These are phyloP conservation scores for Acacia acuminata DNA, from an alignment of 306 rosid species.

Conservation along the genomic window DNA sequence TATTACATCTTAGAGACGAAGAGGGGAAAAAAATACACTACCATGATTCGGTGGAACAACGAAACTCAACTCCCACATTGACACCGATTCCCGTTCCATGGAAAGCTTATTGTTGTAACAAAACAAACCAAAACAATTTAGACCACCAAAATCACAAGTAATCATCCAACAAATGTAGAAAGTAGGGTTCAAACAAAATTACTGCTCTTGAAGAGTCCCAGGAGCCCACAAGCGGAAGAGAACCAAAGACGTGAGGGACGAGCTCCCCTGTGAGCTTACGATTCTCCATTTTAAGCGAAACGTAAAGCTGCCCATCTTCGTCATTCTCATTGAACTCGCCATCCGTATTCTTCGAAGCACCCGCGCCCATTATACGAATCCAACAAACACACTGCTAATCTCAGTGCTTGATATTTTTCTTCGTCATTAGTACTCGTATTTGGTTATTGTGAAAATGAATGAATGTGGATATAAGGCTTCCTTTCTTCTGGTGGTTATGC, in stretches of 20 bases:
- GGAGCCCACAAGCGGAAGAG: constrained; percentile 73
- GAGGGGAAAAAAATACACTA: constrained; percentile 33
- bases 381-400: constrained; percentile 33
- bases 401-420: constrained; percentile 43
- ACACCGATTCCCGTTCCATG: constrained; percentile 84
- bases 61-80: constrained; percentile 98
- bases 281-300: constrained; percentile 88
- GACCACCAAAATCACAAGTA: not conserved
- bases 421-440: not conserved
- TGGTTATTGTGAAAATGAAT: not conserved
- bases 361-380: constrained; percentile 34
- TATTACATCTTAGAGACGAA: not conserved
- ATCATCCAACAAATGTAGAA: not conserved
- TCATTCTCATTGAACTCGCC: not conserved
- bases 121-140: constrained; percentile 7
- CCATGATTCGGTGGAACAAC: constrained; percentile 97
- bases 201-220: constrained; percentile 87
- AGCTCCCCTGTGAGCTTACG: constrained; percentile 65
- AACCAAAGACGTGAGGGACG: constrained; percentile 81
- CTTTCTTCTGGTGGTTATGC: not conserved
- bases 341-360: constrained; percentile 53
- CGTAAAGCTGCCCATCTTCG: constrained; percentile 60
- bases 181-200: constrained; percentile 26
- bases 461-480: not conserved
- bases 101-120: constrained; percentile 51